Base-by-base conservation (phyloP, 2,329 filamentous ascomycete species). In the Fusarium incarnatum region DNA sequence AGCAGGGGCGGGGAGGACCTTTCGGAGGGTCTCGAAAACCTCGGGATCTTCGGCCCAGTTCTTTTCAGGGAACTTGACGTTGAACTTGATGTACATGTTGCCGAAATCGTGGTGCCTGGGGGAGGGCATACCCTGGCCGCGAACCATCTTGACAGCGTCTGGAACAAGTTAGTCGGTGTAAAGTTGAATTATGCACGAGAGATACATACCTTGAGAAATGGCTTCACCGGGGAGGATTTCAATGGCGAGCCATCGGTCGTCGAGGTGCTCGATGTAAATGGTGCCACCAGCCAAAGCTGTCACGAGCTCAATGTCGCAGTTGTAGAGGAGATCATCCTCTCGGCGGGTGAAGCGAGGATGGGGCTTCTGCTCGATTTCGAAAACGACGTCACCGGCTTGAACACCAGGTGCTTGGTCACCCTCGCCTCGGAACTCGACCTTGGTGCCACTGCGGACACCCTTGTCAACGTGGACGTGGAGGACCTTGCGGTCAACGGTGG, bases 311-410 rank as follows among this genome's bases (percentile, higher is more conserved):
- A 99, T 97, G 71, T 98, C 94, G 74, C 93, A 94, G 68, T 96
- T 92, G 86, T 95, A 98, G 79, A 98, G 93, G 20, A 99, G 87
- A 77, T 99, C 95, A 79, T 99, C 96, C 30, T 97, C 94, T 82
- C 96, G 97, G 75, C 96, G 92, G 79, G 95, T 94, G 87, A 99
- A 99, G 70, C 96, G 91, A 28, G 91, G 71, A 81, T 99, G 96
- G n/a, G 94, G 94, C 88, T 99, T 99, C 87, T 98, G 94, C 83
- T 98, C 95, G 72, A 99, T 98, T 84, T 98, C 94, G 79, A 99
- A 99, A 68, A 98, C 92, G 61, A 99, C 96, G 79, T 99, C 97
- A 72, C 97, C 96, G 18, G 96, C 92, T 79, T 97, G 89, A 56
- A 97, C 92, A 71, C 94, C 95, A 22, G 96, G 96, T 61, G 94